Evolutionary conservation across 148 eudicot species (phyloP).

Genomic region (Spergularia bocconei): DNA sequence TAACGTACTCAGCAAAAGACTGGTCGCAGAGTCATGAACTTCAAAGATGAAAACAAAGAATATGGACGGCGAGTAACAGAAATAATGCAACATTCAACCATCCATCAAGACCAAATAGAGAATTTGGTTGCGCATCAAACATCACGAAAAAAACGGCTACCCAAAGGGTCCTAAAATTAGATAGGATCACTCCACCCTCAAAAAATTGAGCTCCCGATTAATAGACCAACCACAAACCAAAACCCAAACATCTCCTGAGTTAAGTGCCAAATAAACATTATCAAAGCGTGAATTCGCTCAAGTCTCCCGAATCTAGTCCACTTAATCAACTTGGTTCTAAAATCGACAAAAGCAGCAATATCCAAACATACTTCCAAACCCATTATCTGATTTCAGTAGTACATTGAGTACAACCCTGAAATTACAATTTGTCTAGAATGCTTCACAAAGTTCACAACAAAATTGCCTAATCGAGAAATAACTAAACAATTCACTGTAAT

Average conservation of each 20-base stretch:
- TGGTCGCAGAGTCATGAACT: neutral
- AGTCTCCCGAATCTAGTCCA: neutral
- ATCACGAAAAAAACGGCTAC: neutral
- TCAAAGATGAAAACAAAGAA: neutral
- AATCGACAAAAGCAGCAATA: neutral
- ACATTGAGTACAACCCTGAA: too few relatives aligned
- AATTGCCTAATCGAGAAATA: too few relatives aligned
- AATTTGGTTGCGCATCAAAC: neutral
- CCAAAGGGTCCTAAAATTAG: neutral
- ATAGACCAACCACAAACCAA: neutral
- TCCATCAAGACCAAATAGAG: neutral
- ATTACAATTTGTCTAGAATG: too few relatives aligned
- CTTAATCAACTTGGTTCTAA: neutral
- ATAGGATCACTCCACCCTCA: neutral
- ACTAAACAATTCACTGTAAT: too few relatives aligned
- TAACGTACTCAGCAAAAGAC: neutral
- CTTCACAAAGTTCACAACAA: too few relatives aligned
- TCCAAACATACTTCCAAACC: neutral
- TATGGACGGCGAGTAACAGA: neutral
- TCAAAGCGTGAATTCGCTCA: neutral
- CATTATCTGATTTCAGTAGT: neutral
- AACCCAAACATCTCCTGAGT: neutral
- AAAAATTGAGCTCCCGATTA: neutral
- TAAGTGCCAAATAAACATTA: neutral
- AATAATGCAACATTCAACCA: neutral